Evolutionary conservation across 768 basidiomycete species (phyloP).

Genomic region (Termitomyces sp.): DNA sequence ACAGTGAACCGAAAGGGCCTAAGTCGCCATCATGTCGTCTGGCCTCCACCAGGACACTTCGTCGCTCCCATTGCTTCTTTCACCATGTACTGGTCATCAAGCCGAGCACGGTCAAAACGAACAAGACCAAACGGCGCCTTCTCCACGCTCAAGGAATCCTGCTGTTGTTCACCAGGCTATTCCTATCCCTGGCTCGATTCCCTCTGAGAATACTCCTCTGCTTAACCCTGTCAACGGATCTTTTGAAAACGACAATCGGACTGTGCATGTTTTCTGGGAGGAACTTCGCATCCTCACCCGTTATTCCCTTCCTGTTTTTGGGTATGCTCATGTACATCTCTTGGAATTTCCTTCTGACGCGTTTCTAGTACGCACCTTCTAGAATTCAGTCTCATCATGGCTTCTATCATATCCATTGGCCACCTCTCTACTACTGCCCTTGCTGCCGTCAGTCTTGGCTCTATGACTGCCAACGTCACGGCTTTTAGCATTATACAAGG

Average conservation of each 20-base stretch:
- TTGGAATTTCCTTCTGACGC: background rate
- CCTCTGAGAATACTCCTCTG: constrained; percentile 54
- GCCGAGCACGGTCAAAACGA: constrained; percentile 10
- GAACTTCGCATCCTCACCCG: constrained; percentile 53
- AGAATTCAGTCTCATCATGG: constrained; percentile 83
- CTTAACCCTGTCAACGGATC: constrained; percentile 51
- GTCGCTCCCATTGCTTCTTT: constrained; percentile 57
- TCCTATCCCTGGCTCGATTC: constrained; percentile 10
- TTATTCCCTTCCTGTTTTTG: constrained; percentile 69
- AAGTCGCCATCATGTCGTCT: constrained; percentile 19
- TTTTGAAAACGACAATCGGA: constrained; percentile 21
- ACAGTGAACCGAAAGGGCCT: no score
- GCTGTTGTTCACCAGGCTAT: constrained; percentile 6
- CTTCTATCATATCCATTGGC: constrained; percentile 82
- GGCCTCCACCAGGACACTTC: constrained; percentile 52
- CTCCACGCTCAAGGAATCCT: constrained; percentile 10
- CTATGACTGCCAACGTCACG: constrained; percentile 69
- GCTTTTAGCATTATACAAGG: constrained; percentile 81
- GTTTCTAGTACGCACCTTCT: constrained; percentile 60
- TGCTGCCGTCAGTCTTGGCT: constrained; percentile 73
- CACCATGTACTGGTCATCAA: constrained; percentile 36
- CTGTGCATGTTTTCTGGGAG: constrained; percentile 38
- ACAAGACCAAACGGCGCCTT: background rate
- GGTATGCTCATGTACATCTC: constrained; percentile 33
- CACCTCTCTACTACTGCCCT: constrained; percentile 88